These are phyloP conservation scores for Hypoxylon rubiginosum DNA, from an alignment of 2,329 filamentous ascomycete species.

Conservation along the genomic window DNA sequence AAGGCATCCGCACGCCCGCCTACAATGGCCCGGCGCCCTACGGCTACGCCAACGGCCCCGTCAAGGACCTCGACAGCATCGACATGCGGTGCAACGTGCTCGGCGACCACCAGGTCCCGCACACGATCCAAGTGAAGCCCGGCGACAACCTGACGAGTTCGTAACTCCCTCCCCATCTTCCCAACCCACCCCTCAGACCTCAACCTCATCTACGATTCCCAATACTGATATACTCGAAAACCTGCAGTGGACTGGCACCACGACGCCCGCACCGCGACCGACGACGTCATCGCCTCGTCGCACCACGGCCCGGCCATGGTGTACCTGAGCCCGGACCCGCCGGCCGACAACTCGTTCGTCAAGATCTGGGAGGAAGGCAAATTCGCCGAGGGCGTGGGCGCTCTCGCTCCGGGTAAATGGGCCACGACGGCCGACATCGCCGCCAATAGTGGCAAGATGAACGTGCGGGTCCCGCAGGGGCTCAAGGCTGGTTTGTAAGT, in stretches of 20 bases:
- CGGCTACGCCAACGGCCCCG: conserved; percentile 26
- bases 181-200: too few species aligned
- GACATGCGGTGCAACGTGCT: conserved; percentile 33
- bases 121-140: conserved; percentile 26
- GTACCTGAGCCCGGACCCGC: conserved; percentile 30
- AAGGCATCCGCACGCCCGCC: conserved; percentile 25
- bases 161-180: background rate
- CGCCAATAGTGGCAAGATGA: conserved; percentile 23
- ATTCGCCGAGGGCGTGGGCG: conserved; percentile 20
- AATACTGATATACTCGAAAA: too few species aligned
- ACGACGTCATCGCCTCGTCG: conserved; percentile 28
- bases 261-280: conserved; percentile 22
- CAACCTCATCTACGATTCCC: too few species aligned
- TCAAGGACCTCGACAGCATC: conserved; percentile 32
- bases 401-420: conserved; percentile 25
- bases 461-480: conserved; percentile 28
- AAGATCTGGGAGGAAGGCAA: conserved; percentile 36
- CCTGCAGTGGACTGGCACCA: conserved; percentile 32
- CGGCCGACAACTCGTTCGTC: conserved; percentile 29
- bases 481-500: conserved; percentile 34
- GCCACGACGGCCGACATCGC: conserved; percentile 27
- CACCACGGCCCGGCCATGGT: conserved; percentile 31
- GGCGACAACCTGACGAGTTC: conserved; percentile 32
- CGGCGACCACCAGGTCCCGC: conserved; percentile 28
- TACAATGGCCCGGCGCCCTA: conserved; percentile 29